Evolutionary conservation across 225 moss, liverwort and hornwort genomes (phyloP), one percentile per base, ranked within the genome.

Genomic region (Straminergon stramineum): DNA sequence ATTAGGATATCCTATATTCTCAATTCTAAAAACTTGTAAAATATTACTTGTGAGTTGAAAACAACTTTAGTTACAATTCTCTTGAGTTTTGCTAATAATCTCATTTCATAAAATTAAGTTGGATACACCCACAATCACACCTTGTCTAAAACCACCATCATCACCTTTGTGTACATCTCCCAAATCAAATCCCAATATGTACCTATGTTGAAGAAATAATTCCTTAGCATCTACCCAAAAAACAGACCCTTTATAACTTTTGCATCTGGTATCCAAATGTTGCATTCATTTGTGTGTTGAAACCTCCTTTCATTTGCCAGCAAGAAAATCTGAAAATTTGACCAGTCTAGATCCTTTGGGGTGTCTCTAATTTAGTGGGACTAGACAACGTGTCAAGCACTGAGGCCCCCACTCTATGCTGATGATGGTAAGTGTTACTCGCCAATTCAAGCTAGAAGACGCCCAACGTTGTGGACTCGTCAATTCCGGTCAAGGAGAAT

Each of bases 171-270:
- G 4, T 43, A 28, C 6, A 4, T 43, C 17, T 74, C 17, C 7
- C 23, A n/a, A 70, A 70, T 70, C 10, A n/a, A n/a, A n/a, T n/a
- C n/a, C n/a, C n/a, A 39, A 39, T 39, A 39, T 35, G 70, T 39
- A 70, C 7, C 14, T 23, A 39, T 14, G 4, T 70, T 70, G 39
- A 70, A 39, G 23, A 70, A 70, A 39, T 2, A 1, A 70, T 70
- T 70, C 2, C 1, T 28, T 0, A 45, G 28, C 17, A 45, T 74
- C 10, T 28, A 17, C 0, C 6, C 0, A 0, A 15, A 43, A 15
- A 9, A 3, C 24, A 41, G 5, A 27, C 3, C 43, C 13, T 43
- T 43, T 27, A 3, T 10, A 31, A 75, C 75, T 18, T 48, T 75
- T 48, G 48, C 18, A 48, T 48, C 0, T 1, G 0, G 2, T 48